Evolutionary conservation across 2,329 filamentous ascomycete species (phyloP).

Genomic region (Penicillium aurantiogriseum): DNA sequence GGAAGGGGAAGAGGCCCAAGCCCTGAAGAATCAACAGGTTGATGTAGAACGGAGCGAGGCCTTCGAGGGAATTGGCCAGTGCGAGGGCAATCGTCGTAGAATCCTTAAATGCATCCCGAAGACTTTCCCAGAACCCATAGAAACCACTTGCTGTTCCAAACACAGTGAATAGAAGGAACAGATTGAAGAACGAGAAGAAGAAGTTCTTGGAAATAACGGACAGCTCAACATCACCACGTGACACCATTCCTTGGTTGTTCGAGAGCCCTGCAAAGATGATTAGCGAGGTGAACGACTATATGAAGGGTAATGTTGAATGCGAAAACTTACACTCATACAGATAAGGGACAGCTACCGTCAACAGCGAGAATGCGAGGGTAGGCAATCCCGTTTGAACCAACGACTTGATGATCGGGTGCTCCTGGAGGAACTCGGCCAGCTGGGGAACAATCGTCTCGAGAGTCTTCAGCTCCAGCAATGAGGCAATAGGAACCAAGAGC

Average conservation of each 20-base stretch:
- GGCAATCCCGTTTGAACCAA: conserved; percentile 85
- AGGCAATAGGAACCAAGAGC: conserved; percentile 75
- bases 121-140: conserved; percentile 59
- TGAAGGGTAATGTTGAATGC: neutral
- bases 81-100: conserved; percentile 73
- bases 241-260: conserved; percentile 90
- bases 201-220: conserved; percentile 98
- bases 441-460: conserved; percentile 70
- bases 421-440: conserved; percentile 65
- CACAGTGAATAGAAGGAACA: conserved; percentile 91
- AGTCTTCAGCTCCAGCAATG: conserved; percentile 75
- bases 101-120: conserved; percentile 74
- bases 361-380: conserved; percentile 77
- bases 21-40: conserved; percentile 93
- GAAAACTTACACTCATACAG: conserved; percentile 74
- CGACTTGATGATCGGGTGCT: conserved; percentile 68
- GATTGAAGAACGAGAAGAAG: conserved; percentile 99
- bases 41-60: conserved; percentile 79
- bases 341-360: conserved; percentile 88
- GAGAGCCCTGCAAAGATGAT: conserved; percentile 60
- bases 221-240: conserved; percentile 88
- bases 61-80: conserved; percentile 72
- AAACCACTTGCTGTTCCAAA: conserved; percentile 78
- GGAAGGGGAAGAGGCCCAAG: conserved; percentile 88
- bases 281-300: conserved; percentile 3